Conservation (phyloP, 2,329 filamentous ascomycete genomes). For the Ophiocordyceps sinensis region DNA sequence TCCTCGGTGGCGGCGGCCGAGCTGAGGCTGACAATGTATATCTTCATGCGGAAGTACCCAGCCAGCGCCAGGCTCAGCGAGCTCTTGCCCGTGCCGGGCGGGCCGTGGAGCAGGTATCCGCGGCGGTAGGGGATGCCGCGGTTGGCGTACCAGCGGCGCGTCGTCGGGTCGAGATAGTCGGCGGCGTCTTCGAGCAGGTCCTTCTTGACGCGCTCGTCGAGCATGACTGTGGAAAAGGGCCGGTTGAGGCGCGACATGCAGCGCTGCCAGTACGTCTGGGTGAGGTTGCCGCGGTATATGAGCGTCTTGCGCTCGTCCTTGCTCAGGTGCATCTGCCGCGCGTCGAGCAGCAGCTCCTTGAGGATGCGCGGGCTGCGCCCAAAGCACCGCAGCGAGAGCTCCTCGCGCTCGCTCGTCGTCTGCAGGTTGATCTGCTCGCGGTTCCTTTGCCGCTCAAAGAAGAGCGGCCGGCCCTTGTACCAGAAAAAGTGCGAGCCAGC, state of each 20-base stretch:
- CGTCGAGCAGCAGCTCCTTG: constrained; percentile 47
- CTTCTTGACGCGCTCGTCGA: constrained; percentile 45
- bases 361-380: constrained; percentile 45
- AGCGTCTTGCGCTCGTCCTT: constrained; percentile 48
- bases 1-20: constrained; percentile 51
- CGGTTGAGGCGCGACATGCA: constrained; percentile 46
- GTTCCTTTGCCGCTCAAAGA: constrained; percentile 39
- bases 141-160: constrained; percentile 66
- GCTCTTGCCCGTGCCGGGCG: constrained; percentile 68
- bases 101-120: constrained; percentile 70
- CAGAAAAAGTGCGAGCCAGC: constrained; percentile 56
- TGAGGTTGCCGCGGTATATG: constrained; percentile 45
- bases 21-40: constrained; percentile 58
- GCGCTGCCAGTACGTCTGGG: constrained; percentile 41
- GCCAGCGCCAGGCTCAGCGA: constrained; percentile 57
- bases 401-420: constrained; percentile 36
- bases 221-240: constrained; percentile 50
- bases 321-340: constrained; percentile 37
- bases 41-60: constrained; percentile 53
- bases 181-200: constrained; percentile 44
- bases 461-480: constrained; percentile 43
- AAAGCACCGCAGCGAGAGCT: constrained; percentile 46
- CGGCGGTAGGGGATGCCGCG: constrained; percentile 75
- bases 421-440: constrained; percentile 24
- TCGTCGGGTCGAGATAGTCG: constrained; percentile 48